Base-by-base conservation (phyloP, 331 rosid genomes). In the Acacia pycnantha region DNA sequence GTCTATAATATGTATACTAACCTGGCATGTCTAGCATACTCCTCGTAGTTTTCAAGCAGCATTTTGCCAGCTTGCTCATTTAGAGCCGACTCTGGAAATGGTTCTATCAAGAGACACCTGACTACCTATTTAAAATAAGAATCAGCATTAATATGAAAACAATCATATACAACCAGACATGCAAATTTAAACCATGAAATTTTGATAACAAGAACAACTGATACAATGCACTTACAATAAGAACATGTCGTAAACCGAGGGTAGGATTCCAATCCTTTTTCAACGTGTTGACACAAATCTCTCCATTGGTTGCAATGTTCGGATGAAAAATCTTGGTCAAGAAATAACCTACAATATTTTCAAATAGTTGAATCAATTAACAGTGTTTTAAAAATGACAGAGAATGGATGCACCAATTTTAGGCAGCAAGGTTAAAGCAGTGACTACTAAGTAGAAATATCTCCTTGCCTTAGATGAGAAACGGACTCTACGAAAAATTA, bases 221-320 rank as follows among this genome's bases (percentile, higher is more conserved):
- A 59, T 46, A 75, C 68, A 15, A 65, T 37, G 54, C 16, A 53
- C 96, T 87, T 87, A 96, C 99, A 44, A 88, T 90, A 53, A 96
- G 95, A 79, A 96, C 97, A 87, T 96, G 98, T 1, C 99, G 91
- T 76, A 96, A 82, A 26, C 99, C 99, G 46, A 91, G 97, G 81
- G 92, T 92, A 22, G 99, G 99, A 88, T 91, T 94, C 99, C 99
- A 96, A 85, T 96, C 99, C 82, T 92, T 96, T 85, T 96, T 94
- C 71, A 96, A 89, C 3, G 98, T 92, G 90, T 94, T 96, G 82
- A 96, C 99, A 89, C 99, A 94, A 78, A 96, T 96, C 89, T 96
- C 99, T 48, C 99, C 99, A 43, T 87, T 90, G 75, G 61, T 89
- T 80, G 99, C 90, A 84, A 96, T 89, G 66, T 96, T 96, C 43